phyloP scores from a whole-genome alignment of 108 stramenopile genomes.

The Fistulifera solaris region DNA sequence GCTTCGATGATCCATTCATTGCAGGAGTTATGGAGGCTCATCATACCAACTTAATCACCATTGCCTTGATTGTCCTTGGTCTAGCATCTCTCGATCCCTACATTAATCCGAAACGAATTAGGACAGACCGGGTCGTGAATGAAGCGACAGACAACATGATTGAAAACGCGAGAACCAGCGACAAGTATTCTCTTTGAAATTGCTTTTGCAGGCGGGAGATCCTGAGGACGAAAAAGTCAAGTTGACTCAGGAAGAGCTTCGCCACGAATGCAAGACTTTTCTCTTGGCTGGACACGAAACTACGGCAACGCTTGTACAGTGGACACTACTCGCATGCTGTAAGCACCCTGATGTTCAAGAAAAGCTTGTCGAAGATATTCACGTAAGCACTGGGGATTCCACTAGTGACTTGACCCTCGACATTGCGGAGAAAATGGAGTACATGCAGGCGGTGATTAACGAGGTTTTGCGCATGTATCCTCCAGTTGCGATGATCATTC shows the following conservation, averaged over 20 bases:
- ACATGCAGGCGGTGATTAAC: constrained; percentile 46
- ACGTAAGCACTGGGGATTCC: constrained; percentile 11
- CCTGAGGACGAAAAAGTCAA: constrained; percentile 6
- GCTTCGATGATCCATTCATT: constrained; percentile 29
- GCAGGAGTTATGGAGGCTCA: constrained; percentile 9
- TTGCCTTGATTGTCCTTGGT: constrained; percentile 16
- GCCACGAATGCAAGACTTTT: constrained; percentile 51
- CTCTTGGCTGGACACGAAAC: constrained; percentile 62
- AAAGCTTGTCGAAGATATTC: constrained; percentile 39
- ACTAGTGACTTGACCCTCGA: constrained; percentile 29
- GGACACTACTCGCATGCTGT: constrained; percentile 33
- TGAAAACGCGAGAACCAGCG: constrained; percentile 17
- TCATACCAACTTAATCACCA: constrained; percentile 11
- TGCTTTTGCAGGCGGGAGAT: constrained; percentile 37
- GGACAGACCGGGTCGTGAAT: constrained; percentile 13
- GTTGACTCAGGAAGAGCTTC: constrained; percentile 30
- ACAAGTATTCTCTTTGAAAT: constrained; percentile 33
- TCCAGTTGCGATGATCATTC: constrained; percentile 36
- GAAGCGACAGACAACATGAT: constrained; percentile 36
- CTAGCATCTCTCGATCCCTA: constrained; percentile 14
- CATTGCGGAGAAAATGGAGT: constrained; percentile 39
- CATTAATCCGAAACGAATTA: constrained; percentile 16
- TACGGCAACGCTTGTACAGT: constrained; percentile 42
- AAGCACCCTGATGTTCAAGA: constrained; percentile 44
- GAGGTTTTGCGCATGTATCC: constrained; percentile 61